Evolutionary conservation across 116 monocot species (phyloP), one percentile per base, ranked within the genome.

Genomic region (Zostera marina): DNA sequence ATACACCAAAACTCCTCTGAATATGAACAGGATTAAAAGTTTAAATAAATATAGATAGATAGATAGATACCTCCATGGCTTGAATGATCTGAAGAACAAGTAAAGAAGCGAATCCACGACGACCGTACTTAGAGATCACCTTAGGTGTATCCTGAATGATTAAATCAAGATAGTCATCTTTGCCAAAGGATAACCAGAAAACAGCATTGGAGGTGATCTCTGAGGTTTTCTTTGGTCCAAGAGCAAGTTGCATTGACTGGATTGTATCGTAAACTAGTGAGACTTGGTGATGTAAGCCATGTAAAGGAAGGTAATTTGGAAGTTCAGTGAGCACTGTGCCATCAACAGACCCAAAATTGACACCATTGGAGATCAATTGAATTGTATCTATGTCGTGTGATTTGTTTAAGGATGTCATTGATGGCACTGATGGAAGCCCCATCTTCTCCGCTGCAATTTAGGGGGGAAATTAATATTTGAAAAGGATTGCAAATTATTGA

Each of bases 121-220:
- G 64, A 11, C 76, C 76, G 56, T 75, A 76, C 73, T 68, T 79
- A 20, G 69, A 64, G 45, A 52, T 23, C 22, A 61, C 12, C 15
- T 13, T 56, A 10, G 54, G 61, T 17, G 72, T 45, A 8, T 65
- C 73, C 56, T 32, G 63, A 12, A 38, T 12, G 49, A 83, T 53
- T 20, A 76, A 41, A 23, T 54, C 63, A 24, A 63, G 19, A 59
- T 72, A 75, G 43, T 76, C 83, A 47, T 83, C 76, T 39, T 64
- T 58, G 45, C 79, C 83, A 55, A 83, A 83, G 10, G 83, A 83
- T 11, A 83, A 24, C 46, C 69, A 41, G 62, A 79, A 76, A 11
- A 83, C 55, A 11, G 72, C 58, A 20, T 62, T 23, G 23, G 68
- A 52, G 13, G 19, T 11, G 9, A 56, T 32, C 4, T 66, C 61